Evolutionary conservation across 2,329 filamentous ascomycete species (phyloP), one percentile per base, ranked within the genome.

Genomic region (Gaeumannomyces sp.): DNA sequence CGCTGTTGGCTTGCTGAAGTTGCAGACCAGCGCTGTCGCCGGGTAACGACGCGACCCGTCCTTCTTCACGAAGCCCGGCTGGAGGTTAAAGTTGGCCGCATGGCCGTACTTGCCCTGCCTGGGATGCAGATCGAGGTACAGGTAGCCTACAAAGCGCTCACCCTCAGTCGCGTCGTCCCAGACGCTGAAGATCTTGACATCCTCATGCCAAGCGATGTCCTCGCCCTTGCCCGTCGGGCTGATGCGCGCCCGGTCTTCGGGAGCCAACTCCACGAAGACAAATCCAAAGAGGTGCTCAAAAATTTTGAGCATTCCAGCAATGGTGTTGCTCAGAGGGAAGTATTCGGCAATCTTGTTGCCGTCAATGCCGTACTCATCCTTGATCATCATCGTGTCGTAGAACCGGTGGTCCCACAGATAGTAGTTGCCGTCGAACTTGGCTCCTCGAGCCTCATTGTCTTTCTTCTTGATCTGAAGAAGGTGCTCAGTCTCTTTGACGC

Each of bases 231-330:
- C 86, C 2, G 86, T 89, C 13, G 88, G 83, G 62, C 88, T 89
- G 66, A 91, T 76, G 56, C 80, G 80, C 62, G 85, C 81, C 50
- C 88, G 83, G 68, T 92, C 90, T 66, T 88, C 85, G 4, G 83
- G 80, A 61, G 82, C 83, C 29, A 95, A 80, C 77, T 93, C 85
- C 22, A 93, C 85, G 71, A 95, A 95, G 6, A 86, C 85, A 50
- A 96, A 81, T 22, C 91, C 92, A 69, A 96, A 92, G 7, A 95
- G 81, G 73, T 91, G 83, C 76, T 95, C 90, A 68, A 95, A 95
- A 71, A 94, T 94, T 70, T 87, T 83, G 61, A 95, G 81, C 91
- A 96, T 94, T 65, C 87, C 89, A 33, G 83, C 82, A 62, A 95
- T 88, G 0, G 90, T 92, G 19, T 86, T 84, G 66, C 87, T 82